phyloP scores from a whole-genome alignment of 768 basidiomycete genomes.

The Melanogaster broomeanus region DNA sequence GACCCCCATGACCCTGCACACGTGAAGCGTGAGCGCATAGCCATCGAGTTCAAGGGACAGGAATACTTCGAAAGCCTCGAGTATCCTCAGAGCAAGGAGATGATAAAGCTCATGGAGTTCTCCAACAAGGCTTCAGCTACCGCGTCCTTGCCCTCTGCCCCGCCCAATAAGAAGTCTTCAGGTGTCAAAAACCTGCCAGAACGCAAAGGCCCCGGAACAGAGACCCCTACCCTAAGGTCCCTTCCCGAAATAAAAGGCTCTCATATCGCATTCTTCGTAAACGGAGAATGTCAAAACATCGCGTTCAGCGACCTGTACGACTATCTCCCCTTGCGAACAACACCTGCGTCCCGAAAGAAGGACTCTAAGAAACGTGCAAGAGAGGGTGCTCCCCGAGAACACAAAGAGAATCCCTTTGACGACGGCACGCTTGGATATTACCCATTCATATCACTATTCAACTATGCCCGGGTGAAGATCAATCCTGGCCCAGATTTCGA shows the following conservation, averaged over 20 bases:
- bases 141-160: conserved; percentile 55
- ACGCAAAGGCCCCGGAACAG: conserved; percentile 39
- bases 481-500: conserved; percentile 91
- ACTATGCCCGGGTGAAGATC: conserved; percentile 78
- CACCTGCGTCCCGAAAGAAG: conserved; percentile 57
- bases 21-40: conserved; percentile 84
- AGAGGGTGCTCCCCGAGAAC: conserved; percentile 66
- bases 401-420: conserved; percentile 84
- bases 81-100: conserved; percentile 88
- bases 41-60: conserved; percentile 96
- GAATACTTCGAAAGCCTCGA: conserved; percentile 95
- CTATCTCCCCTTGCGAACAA: conserved; percentile 78
- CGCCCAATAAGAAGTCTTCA: conserved; percentile 61
- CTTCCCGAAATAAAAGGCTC: conserved; percentile 73
- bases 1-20: conserved; percentile 82
- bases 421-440: conserved; percentile 97
- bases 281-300: conserved; percentile 79
- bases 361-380: conserved; percentile 58
- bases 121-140: conserved; percentile 58
- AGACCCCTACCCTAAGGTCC: conserved; percentile 50
- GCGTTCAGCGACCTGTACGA: conserved; percentile 91
- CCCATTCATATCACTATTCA: conserved; percentile 92
- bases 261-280: conserved; percentile 86
- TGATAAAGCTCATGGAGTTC: conserved; percentile 85
- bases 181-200: conserved; percentile 72